Conservation (phyloP, 345 rosid species). For the Cardamine resedifolia region DNA sequence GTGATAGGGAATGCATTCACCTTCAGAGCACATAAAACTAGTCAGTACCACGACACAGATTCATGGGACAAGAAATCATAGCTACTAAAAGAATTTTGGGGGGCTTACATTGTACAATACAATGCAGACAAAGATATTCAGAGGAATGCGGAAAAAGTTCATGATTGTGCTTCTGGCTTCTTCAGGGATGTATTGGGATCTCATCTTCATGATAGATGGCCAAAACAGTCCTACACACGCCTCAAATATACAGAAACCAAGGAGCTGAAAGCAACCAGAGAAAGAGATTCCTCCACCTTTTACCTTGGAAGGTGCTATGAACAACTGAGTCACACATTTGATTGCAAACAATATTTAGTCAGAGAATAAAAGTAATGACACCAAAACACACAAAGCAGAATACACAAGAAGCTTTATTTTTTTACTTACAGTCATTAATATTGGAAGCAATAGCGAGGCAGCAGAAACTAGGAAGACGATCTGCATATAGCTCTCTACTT, state of each 20-base stretch:
- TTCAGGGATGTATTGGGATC: slow-evolving; percentile 98
- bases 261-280: slow-evolving; percentile 77
- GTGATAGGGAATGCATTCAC: slow-evolving; percentile 91
- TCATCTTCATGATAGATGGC: slow-evolving; percentile 99
- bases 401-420: background rate
- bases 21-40: slow-evolving; percentile 41
- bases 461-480: slow-evolving; percentile 75
- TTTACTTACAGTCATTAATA: slow-evolving; percentile 63
- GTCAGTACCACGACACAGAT: slow-evolving; percentile 12
- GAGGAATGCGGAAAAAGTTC: slow-evolving; percentile 98
- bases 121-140: slow-evolving; percentile 87
- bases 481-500: slow-evolving; percentile 98
- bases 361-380: slow-evolving; percentile 14
- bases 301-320: slow-evolving; percentile 62
- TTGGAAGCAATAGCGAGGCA: slow-evolving; percentile 79
- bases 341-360: slow-evolving; percentile 17
- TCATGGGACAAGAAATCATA: background rate
- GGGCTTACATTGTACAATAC: slow-evolving; percentile 85
- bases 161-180: slow-evolving; percentile 99
- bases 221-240: slow-evolving; percentile 96
- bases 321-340: slow-evolving; percentile 47
- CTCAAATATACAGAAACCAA: slow-evolving; percentile 94
- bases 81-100: background rate
- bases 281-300: slow-evolving; percentile 83
- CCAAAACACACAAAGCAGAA: background rate